Evolutionary conservation across 257 asterid species (phyloP), one percentile per base, ranked within the genome.

Genomic region (Penstemon newberryi): DNA sequence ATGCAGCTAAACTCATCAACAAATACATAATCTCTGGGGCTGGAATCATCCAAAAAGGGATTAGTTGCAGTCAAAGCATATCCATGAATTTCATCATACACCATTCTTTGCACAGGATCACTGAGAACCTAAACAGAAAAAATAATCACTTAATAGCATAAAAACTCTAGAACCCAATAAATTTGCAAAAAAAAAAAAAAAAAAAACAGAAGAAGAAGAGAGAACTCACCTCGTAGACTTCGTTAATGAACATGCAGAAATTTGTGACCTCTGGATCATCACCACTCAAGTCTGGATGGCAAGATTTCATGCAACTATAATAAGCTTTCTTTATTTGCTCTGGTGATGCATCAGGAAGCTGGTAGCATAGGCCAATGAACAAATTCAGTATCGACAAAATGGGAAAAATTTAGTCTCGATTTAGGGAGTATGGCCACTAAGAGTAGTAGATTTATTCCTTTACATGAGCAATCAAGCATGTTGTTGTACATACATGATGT

Each of bases 1-100:
- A 94, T 94, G 91, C 99, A 94, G 86, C 96, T 91, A 76, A 94
- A 94, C 80, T 94, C 99, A n/a, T 94, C 99, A 44, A 94, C 99
- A 63, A 94, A 94, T 13, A 84, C 93, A 73, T 91, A 95, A 81
- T 94, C 96, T 63, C 70, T 89, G 0, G 93, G 72, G 61, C 81
- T 75, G 42, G 96, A 84, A 81, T 89, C 97, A 44, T 87, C 96
- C 8, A 87, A 56, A 75, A 94, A 94, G 0, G 99, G 99, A 78
- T 91, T 94, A 15, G 77, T 82, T 70, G 96, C 99, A 33, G 96
- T 87, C 73, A 86, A 81, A 55, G 95, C 82, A 70, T 94, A 89
- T 52, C 99, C 99, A 73, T 94, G 97, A 71, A 94, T 91, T 81
- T 94, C 96, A 76, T 94, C 99, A 69, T 91, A 94, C 47, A 94